Evolutionary conservation across 768 basidiomycete genomes (phyloP), one percentile per base, ranked within the genome.

Genomic region (Lactifluus pinguis): DNA sequence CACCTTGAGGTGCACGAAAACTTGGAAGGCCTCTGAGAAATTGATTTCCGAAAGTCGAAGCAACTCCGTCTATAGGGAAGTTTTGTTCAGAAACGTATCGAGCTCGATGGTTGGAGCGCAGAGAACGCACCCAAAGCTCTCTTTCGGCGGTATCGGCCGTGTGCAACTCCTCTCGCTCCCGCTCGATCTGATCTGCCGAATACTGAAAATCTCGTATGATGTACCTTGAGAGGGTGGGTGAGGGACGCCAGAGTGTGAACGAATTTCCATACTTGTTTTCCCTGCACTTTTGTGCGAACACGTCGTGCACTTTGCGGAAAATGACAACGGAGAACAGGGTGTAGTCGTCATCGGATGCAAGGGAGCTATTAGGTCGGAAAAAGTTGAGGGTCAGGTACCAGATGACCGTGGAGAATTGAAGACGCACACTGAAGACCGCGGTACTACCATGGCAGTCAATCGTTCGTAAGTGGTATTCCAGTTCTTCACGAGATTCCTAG

Each of bases 11-110:
- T 98, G 97, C 0, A 95, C 90, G 19, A 98, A 79, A 55, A 95
- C 79, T 71, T 98, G 92, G 76, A 94, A 93, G 6, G 94, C 86
- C 76, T 99, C 97, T 0, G 94, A 95, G 72, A 98, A 99, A 74
- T 95, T 98, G 55, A 92, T 97, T 57, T 97, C 81, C 41, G 95
- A 86, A 41, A 98, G 72, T 67, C 90, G 83, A 29, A 99, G 77
- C 0, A 99, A 81, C 66, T 99, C 95, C 30, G 92, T 90, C 95
- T 98, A 67, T 55, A n/a, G 17, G 25, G 19, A 38, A 38, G 3
- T 32, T 25, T 39, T 56, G 14, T 42, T 13, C 32, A 49, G 36
- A 44, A 25, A 41, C 17, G n/a, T 41, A 36, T 64, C 55, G 64
- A 58, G 36, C 13, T 13, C 36, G 3, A 17, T 42, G 42, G 9